Percentiles rank a stretch among this genome's conserved stretches.
Evolutionary conservation across 78 protist genomes (phyloP).

Genomic region (Dictyostelium intermedium): DNA sequence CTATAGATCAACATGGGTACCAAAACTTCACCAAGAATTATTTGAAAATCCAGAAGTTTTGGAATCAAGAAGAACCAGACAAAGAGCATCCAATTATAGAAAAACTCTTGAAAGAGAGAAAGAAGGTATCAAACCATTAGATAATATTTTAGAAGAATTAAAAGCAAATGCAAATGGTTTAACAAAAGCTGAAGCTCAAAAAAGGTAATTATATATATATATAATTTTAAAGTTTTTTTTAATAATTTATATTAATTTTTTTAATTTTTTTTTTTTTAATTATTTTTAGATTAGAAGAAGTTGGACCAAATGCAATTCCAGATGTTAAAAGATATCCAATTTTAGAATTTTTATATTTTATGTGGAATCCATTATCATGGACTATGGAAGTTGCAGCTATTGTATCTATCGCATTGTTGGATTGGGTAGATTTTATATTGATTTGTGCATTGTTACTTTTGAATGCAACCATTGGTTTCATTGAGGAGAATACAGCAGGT

Average conservation of each 20-base stretch:
- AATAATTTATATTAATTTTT: not conserved
- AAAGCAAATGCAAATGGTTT: conserved; percentile 41
- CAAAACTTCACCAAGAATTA: conserved; percentile 57
- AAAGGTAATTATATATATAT: conserved; percentile 22
- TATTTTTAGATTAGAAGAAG: conserved; percentile 29
- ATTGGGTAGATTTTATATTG: conserved; percentile 85
- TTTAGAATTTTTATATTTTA: conserved; percentile 68
- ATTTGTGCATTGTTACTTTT: conserved; percentile 75
- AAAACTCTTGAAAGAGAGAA: conserved; percentile 48
- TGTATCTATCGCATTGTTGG: conserved; percentile 73
- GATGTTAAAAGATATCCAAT: conserved; percentile 80
- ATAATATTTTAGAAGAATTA: conserved; percentile 32
- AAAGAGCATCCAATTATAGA: conserved; percentile 44
- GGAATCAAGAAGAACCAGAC: not conserved
- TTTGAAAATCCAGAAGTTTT: conserved; percentile 41
- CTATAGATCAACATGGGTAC: conserved; percentile 49
- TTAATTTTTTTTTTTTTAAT: not conserved
- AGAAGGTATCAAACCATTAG: conserved; percentile 35
- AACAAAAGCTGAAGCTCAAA: conserved; percentile 55
- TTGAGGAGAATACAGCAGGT: conserved; percentile 91
- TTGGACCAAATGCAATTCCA: conserved; percentile 69
- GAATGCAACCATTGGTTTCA: conserved; percentile 90
- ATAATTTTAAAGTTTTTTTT: not conserved
- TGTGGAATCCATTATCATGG: conserved; percentile 90
- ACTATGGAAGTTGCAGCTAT: conserved; percentile 89